These are phyloP conservation scores for Botryococcus braunii DNA, from an alignment of 163 green algal species.

Conservation along the genomic window DNA sequence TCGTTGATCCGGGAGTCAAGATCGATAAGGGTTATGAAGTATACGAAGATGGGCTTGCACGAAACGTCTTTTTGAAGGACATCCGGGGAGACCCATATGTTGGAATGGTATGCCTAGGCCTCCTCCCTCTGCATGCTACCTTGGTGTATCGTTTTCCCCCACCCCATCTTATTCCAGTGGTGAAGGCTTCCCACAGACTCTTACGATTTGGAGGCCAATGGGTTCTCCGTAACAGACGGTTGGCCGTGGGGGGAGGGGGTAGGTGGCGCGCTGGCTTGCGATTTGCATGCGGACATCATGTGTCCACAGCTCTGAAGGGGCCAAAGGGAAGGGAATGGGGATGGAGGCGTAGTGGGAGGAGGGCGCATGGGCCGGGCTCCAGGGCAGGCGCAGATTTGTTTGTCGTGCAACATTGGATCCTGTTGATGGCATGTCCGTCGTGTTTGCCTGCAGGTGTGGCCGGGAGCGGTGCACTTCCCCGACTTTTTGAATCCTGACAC, in stretches of 20 bases:
- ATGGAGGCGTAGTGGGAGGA: neutral
- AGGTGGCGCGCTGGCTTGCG: neutral
- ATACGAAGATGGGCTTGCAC: constrained; percentile 51
- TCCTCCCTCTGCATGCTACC: no score
- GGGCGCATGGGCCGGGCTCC: no score
- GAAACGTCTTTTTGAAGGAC: constrained; percentile 59
- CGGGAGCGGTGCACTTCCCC: constrained; percentile 57
- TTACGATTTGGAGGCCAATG: no score
- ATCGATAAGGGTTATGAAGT: constrained; percentile 45
- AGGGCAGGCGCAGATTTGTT: neutral
- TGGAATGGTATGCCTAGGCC: constrained; percentile 42
- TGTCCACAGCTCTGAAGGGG: neutral
- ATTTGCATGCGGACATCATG: neutral
- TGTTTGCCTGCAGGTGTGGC: constrained; percentile 51
- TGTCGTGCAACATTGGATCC: neutral
- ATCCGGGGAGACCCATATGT: constrained; percentile 39
- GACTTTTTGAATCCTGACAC: constrained; percentile 49
- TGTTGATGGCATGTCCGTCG: neutral
- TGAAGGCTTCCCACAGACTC: no score
- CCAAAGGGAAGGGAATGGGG: neutral
- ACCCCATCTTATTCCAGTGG: neutral
- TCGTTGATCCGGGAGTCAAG: constrained; percentile 55
- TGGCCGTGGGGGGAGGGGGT: no score
- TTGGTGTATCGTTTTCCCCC: no score
- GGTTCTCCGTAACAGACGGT: no score